Base-by-base conservation (phyloP, 2,329 filamentous ascomycete genomes). In the Fusarium sambucinum region DNA sequence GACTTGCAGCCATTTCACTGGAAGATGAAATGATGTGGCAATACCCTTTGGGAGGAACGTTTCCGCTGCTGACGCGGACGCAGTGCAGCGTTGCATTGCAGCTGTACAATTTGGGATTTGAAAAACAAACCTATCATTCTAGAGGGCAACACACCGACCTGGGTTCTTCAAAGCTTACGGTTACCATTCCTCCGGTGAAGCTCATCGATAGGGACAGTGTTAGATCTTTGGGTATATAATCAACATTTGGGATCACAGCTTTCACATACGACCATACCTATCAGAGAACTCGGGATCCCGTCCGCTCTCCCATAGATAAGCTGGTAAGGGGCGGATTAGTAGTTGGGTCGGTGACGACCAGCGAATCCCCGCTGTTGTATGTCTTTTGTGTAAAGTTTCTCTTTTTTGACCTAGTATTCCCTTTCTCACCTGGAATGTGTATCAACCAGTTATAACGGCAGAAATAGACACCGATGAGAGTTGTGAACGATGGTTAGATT, bases 261-360 rank as follows among this genome's bases (percentile, higher is more conserved):
- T 38, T 21, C 35, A 63, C 60, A 63, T 63, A 63, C 51, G 58
- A 63, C 60, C 60, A 63, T 50, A 63, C 33, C 40, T 63, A 62
- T 17, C 37, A 40, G 59, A 63, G 21, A 63, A 55, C 42, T 38
- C 59, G 59, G 59, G 59, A 63, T 62, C 59, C 59, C 57, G 59
- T 63, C 59, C 50, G 59, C 59, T 63, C 59, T 63, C 58, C 58
- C 35, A 38, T 38, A 38, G 35, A 19, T 21, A 38, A 38, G 35
- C 35, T 38, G 35, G 35, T 38, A 38, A 38, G 35, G 35, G 35
- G 35, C 35, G 35, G 35, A 38, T 38, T 38, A 38, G 35, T 38
- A 38, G 35, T 38, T 38, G 35, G 35, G 35, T 38, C 35, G 35
- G 35, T 38, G 35, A 38, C 35, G 35, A 38, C 35, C 33, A 38